Conservation (phyloP, 495 filamentous ascomycete species). For the Trichoderma gamsii region DNA sequence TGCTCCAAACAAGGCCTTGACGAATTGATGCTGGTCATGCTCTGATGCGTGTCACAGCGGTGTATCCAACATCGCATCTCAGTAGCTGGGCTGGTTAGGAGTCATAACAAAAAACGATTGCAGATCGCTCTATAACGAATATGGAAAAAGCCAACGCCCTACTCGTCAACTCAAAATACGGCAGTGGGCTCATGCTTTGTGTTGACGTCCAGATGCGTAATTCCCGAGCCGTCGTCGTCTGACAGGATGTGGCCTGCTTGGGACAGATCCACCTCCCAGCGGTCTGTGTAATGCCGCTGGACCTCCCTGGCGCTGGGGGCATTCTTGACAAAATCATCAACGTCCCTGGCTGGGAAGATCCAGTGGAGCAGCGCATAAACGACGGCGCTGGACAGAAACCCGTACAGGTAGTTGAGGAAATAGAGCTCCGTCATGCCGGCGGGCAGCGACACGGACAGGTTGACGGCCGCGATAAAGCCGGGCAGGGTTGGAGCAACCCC, state of each 20-base stretch:
- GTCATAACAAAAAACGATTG: background rate
- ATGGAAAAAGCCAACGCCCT: background rate
- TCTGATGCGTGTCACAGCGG: too few species aligned
- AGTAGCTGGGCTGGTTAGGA: background rate
- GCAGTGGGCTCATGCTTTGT: background rate
- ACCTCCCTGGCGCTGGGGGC: background rate
- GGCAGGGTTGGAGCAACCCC: background rate
- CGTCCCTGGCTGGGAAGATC: background rate
- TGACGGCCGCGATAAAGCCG: slow-evolving; percentile 4
- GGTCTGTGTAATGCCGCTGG: background rate
- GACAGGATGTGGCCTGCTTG: background rate
- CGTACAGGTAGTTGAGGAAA: slow-evolving; percentile 10
- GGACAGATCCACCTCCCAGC: background rate
- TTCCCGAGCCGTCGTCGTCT: background rate
- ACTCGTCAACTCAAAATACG: background rate
- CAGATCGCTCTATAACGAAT: background rate
- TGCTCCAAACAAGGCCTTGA: background rate
- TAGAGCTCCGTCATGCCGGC: slow-evolving; percentile 3
- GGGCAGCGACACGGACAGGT: background rate
- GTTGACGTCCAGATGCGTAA: background rate
- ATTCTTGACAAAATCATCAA: background rate
- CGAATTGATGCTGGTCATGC: background rate
- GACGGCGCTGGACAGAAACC: background rate
- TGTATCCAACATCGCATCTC: background rate
- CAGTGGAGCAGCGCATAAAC: background rate